Evolutionary conservation across 345 rosid genomes (phyloP).

Genomic region (Arabis alpina): DNA sequence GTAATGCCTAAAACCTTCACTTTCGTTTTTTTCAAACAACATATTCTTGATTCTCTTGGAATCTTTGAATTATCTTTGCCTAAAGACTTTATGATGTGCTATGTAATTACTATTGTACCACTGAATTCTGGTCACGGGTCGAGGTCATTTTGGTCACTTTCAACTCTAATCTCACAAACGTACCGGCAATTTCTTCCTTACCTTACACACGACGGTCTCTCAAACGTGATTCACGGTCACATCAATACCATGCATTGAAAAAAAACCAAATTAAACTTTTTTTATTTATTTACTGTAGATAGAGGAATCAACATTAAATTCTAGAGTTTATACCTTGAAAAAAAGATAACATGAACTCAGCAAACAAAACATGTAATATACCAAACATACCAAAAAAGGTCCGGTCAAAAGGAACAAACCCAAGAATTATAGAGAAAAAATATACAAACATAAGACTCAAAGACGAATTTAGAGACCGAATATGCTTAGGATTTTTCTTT

Average conservation of each 20-base stretch:
- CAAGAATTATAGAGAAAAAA: background rate
- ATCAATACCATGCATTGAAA: slow-evolving; percentile 31
- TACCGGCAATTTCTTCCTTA: slow-evolving; percentile 28
- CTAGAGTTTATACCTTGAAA: slow-evolving; percentile 42
- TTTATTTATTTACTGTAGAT: background rate
- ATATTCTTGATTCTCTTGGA: slow-evolving; percentile 31
- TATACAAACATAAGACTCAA: slow-evolving; percentile 37
- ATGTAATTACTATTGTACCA: background rate
- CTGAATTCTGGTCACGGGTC: slow-evolving; percentile 9
- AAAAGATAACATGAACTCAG: slow-evolving; percentile 34
- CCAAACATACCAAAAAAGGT: slow-evolving; percentile 43
- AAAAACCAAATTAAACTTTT: background rate
- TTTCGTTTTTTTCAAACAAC: background rate
- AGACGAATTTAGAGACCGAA: slow-evolving; percentile 31
- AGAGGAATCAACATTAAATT: slow-evolving; percentile 37
- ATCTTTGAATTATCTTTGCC: slow-evolving; percentile 30
- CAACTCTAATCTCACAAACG: slow-evolving; percentile 27
- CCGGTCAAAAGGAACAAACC: slow-evolving; percentile 36
- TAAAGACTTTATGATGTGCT: background rate
- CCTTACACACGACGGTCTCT: slow-evolving; percentile 31
- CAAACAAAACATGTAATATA: slow-evolving; percentile 36
- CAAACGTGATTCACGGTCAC: slow-evolving; percentile 27
- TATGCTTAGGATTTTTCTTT: slow-evolving; percentile 36
- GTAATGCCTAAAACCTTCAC: background rate
- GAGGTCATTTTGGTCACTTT: slow-evolving; percentile 20